phyloP scores from a whole-genome alignment of 192 early-diverging fungal species.

The Allomyces macrogynus region DNA sequence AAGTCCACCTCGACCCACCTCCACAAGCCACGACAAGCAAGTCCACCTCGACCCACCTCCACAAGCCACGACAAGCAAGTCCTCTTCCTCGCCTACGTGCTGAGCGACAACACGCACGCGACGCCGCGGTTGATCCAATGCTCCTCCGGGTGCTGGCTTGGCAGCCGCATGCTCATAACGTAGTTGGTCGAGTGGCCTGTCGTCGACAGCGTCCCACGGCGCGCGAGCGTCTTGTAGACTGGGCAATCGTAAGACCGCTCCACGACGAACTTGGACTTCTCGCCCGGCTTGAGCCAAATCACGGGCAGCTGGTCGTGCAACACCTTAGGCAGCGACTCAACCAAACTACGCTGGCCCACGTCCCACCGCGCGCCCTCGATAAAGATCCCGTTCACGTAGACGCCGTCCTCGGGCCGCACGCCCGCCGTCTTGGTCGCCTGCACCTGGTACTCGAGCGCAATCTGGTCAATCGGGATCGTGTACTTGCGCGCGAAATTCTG shows the following conservation, averaged over 20 bases:
- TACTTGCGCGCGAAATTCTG: conserved; percentile 39
- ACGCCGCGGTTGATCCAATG: conserved; percentile 41
- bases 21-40: too few species aligned
- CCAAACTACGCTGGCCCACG: conserved; percentile 16
- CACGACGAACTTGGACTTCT: conserved; percentile 11
- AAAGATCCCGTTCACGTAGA: conserved; percentile 29
- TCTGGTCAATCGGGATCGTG: conserved; percentile 37
- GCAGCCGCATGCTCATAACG: conserved; percentile 32
- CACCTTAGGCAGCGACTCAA: conserved; percentile 31
- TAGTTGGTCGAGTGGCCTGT: conserved; percentile 47
- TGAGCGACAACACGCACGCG: conserved; percentile 16
- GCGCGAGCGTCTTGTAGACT: conserved; percentile 40
- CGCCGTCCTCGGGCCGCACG: conserved; percentile 20
- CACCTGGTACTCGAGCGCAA: conserved; percentile 29
- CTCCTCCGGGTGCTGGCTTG: conserved; percentile 25
- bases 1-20: too few species aligned
- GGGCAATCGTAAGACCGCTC: conserved; percentile 24
- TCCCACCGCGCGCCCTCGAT: conserved; percentile 40
- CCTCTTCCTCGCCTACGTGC: not conserved
- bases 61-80: too few species aligned
- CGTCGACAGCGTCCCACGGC: conserved; percentile 36
- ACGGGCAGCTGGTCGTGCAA: conserved; percentile 36
- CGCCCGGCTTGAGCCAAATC: conserved; percentile 38
- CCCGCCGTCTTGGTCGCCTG: conserved; percentile 10
- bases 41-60: too few species aligned